Evolutionary conservation across 2,329 filamentous ascomycete species (phyloP), one percentile per base, ranked within the genome.

Genomic region (Amylocarpus encephaloides): DNA sequence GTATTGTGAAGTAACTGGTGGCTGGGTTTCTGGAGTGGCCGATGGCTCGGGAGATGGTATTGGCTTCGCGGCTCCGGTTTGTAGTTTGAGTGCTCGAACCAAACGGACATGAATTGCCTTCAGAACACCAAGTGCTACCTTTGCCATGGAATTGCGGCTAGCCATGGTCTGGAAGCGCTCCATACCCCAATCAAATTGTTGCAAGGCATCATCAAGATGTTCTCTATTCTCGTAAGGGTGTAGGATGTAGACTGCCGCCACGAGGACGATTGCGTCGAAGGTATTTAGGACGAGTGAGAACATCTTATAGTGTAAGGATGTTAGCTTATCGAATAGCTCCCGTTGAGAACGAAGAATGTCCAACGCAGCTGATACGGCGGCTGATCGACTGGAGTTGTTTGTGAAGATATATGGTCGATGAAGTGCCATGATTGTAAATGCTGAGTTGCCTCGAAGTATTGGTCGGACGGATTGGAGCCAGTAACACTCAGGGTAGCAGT

Each of bases 351-450:
- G 71, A 2, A 84, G 69, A 67, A 81, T 78, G 2, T 70, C 69
- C 3, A 83, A 59, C 43, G 75, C 78, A 4, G 79, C 78, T 57
- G 71, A 71, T 4, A 83, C 70, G 1, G 79, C 79, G 55, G 78
- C 75, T 3, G 69, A 68, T n/a, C 80, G 70, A 58, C 76, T 80
- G 33, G 69, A 66, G 5, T 71, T 63, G 11, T 77, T 73, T 13
- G 78, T 79, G 56, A 83, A 83, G 16, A 83, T 74, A 59, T 82
- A 83, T 0, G 79, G 78, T 19, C 80, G 71, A 53, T 84, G 80
- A 35, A 84, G 68, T 4, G 77, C 78, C 68, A 83, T 78, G 43
- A 78, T 65, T 50, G 76, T 73, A 60, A 83, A 80, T 0, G 73
- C 68, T 5, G 58, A 49, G 10, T 71, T 64, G 5, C 76, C 61